Conservation (phyloP, 768 basidiomycete species). For the Filobasidium wieringae region DNA sequence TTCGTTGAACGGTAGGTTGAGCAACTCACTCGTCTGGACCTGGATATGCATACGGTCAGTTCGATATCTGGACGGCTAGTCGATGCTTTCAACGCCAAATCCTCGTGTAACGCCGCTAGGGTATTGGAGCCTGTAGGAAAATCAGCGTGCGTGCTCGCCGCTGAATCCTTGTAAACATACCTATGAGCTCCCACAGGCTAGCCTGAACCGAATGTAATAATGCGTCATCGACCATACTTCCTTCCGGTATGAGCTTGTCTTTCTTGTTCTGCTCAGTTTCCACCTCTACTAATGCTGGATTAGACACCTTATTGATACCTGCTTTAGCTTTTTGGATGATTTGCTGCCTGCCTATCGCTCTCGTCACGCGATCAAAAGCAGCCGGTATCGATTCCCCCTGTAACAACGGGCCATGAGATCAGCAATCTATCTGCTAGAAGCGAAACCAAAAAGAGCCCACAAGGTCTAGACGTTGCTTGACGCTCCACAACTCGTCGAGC, state of each 20-base stretch:
- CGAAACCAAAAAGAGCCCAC: constrained; percentile 15
- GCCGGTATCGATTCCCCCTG: constrained; percentile 32
- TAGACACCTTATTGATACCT: constrained; percentile 8
- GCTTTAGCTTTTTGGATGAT: constrained; percentile 6
- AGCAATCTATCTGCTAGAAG: not conserved
- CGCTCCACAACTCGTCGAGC: constrained; percentile 30
- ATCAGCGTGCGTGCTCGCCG: too few relatives aligned
- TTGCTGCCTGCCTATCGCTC: constrained; percentile 19
- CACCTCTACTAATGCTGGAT: not conserved
- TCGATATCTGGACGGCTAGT: constrained; percentile 12
- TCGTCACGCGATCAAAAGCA: constrained; percentile 25
- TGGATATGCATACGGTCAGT: constrained; percentile 20
- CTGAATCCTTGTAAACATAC: too few relatives aligned
- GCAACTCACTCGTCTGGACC: constrained; percentile 26
- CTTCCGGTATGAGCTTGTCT: not conserved
- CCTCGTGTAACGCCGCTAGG: constrained; percentile 26
- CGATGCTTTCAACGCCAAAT: constrained; percentile 18
- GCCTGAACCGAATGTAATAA: constrained; percentile 29
- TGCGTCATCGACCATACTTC: constrained; percentile 15
- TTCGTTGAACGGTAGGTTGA: too few relatives aligned
- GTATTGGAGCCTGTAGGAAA: constrained; percentile 18
- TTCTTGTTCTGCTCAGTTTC: not conserved
- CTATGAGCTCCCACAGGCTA: constrained; percentile 29
- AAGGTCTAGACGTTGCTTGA: constrained; percentile 30
- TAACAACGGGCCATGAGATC: not conserved